Evolutionary conservation across 176 grass and related monocot species (phyloP).

Genomic region (Eragrostis curvula): DNA sequence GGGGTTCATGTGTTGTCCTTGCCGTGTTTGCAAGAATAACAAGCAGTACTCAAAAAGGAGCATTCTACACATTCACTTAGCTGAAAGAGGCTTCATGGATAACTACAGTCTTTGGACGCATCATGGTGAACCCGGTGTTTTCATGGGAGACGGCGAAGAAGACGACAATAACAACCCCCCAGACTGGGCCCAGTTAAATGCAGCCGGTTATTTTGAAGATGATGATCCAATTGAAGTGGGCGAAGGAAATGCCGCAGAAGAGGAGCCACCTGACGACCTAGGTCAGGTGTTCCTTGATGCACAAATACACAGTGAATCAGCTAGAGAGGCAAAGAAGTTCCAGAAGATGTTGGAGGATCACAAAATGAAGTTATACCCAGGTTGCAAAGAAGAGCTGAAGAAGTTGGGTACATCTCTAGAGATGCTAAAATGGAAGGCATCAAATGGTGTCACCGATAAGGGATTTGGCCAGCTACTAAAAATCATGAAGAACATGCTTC

Average conservation of each 20-base stretch:
- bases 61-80: background rate
- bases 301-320: background rate
- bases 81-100: background rate
- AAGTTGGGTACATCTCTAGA: background rate
- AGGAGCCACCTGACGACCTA: background rate
- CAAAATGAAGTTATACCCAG: background rate
- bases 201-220: background rate
- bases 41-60: background rate
- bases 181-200: background rate
- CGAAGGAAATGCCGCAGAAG: background rate
- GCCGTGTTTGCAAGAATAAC: background rate
- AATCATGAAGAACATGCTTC: too few relatives aligned
- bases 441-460: too few relatives aligned
- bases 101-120: background rate
- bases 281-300: background rate
- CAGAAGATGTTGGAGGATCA: background rate
- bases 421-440: background rate
- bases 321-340: background rate
- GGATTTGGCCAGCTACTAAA: too few relatives aligned
- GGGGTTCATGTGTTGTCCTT: constrained; percentile 1
- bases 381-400: background rate
- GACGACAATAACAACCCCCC: background rate
- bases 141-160: background rate
- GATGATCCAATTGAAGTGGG: background rate
- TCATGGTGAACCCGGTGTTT: background rate